Base-by-base conservation (phyloP, 352 stramenopile genomes). In the Phytopythium montanum region DNA sequence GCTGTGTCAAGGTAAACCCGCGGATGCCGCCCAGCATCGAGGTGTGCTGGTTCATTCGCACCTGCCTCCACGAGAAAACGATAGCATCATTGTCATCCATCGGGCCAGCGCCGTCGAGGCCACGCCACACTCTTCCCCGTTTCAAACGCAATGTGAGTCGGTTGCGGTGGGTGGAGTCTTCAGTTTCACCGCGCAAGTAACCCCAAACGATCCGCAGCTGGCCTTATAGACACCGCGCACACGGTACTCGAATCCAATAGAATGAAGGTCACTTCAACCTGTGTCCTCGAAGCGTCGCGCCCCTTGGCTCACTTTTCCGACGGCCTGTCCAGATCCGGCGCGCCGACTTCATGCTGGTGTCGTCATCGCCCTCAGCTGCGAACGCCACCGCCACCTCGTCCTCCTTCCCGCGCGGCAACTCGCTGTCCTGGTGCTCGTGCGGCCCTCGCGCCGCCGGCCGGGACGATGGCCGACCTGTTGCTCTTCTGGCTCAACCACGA, bases 401-500 rank as follows among this genome's bases (percentile, higher is more conserved):
- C 26, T 16, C 13, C 25, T 26, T 13, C 16, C 33, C 33, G 9
- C 33, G 33, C 33, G 9, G 9, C 33, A 6, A 8, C 33, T 14
- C 33, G 9, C 29, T 34, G 29, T 34, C 29, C 4, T 34, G 5
- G 29, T 9, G 5, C 33, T 38, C 8, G 33, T 12, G 33, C 33
- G 0, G 33, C 9, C 33, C 3, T 12, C 33, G 18, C 26, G 26
- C n/a, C 5, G 26, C 0, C 8, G 21, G 44, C 29, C 14, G 21
- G 49, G 21, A 21, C 31, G 42, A 94, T 94, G 85, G 80, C 85
- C 61, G 73, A 88, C 2, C 68, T 94, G 54, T 72, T 96, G 46
- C 62, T 93, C 31, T 64, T 74, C 28, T 96, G 87, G 87, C 62
- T 96, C 61, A 94, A 95, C 68, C 72, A 92, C 57, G 84, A 95